phyloP scores from a whole-genome alignment of 345 rosid genomes.

The Dipteronia dyeriana region DNA sequence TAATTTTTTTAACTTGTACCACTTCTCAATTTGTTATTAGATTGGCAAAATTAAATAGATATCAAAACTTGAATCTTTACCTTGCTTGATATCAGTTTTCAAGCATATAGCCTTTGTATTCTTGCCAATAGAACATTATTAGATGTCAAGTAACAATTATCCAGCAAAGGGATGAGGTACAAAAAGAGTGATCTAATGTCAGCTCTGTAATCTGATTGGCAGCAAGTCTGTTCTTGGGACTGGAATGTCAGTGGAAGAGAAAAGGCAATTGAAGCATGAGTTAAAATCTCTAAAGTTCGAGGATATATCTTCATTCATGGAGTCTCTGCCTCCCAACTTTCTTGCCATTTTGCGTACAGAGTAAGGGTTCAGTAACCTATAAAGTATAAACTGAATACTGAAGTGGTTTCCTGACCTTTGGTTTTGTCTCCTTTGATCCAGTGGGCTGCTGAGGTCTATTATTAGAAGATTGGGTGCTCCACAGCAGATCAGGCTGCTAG shows the following conservation, averaged over 20 bases:
- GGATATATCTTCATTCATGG: constrained; percentile 85
- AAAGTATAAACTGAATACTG: not conserved
- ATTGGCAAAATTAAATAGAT: not conserved
- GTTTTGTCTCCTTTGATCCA: constrained; percentile 26
- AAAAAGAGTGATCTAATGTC: constrained; percentile 7
- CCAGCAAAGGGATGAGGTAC: not conserved
- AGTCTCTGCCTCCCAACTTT: constrained; percentile 80
- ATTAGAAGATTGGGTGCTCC: constrained; percentile 62
- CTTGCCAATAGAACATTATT: not conserved
- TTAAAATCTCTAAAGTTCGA: constrained; percentile 66
- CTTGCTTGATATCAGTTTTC: not conserved
- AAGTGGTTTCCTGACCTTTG: constrained; percentile 5
- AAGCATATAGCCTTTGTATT: not conserved
- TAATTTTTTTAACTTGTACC: not conserved
- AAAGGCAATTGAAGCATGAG: constrained; percentile 61
- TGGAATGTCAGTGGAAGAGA: constrained; percentile 71
- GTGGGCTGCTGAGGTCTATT: constrained; percentile 72
- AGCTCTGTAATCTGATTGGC: constrained; percentile 26
- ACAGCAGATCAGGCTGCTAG: constrained; percentile 56
- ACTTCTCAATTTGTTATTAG: not conserved
- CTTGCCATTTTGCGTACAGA: constrained; percentile 69
- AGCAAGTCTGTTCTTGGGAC: constrained; percentile 75
- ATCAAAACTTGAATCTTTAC: not conserved
- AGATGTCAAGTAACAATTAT: not conserved
- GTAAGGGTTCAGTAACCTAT: constrained; percentile 32